These are phyloP conservation scores for Carex kokanica DNA, from an alignment of 176 grass and related monocot species.

Conservation along the genomic window DNA sequence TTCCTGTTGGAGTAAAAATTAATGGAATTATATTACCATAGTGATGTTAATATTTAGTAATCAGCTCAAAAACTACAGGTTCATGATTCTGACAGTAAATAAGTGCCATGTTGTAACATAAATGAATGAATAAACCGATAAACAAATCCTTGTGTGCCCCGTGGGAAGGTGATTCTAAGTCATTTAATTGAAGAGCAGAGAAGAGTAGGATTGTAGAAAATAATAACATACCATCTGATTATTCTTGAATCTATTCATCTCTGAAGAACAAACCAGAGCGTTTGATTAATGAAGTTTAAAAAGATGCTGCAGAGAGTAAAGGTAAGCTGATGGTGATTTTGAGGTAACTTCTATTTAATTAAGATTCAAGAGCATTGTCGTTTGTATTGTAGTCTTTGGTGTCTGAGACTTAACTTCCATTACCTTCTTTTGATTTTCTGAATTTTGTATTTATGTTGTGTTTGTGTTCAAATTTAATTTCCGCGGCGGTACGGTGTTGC, in stretches of 20 bases:
- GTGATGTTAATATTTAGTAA: background rate
- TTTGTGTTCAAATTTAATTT: background rate
- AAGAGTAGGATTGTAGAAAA: background rate
- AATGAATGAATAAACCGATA: background rate
- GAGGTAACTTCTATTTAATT: background rate
- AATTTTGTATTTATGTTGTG: background rate
- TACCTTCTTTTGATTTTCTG: background rate
- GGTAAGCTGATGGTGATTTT: background rate
- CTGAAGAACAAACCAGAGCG: conserved; percentile 7
- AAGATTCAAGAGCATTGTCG: background rate
- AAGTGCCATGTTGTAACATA: too few species aligned
- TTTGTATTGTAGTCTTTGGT: background rate
- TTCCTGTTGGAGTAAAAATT: conserved; percentile 6
- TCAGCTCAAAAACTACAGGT: too few species aligned
- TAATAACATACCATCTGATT: background rate
- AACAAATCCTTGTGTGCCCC: background rate
- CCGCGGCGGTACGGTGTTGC: background rate
- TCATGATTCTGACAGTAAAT: too few species aligned
- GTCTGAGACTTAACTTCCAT: background rate
- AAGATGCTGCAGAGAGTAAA: background rate
- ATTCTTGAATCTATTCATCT: conserved; percentile 11
- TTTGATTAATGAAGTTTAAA: background rate
- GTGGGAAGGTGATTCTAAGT: background rate
- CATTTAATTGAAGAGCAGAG: background rate
- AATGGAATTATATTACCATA: background rate